These are phyloP conservation scores for Calonectria pseudoturangicola DNA, from an alignment of 2,329 filamentous ascomycete genomes.

Conservation along the genomic window DNA sequence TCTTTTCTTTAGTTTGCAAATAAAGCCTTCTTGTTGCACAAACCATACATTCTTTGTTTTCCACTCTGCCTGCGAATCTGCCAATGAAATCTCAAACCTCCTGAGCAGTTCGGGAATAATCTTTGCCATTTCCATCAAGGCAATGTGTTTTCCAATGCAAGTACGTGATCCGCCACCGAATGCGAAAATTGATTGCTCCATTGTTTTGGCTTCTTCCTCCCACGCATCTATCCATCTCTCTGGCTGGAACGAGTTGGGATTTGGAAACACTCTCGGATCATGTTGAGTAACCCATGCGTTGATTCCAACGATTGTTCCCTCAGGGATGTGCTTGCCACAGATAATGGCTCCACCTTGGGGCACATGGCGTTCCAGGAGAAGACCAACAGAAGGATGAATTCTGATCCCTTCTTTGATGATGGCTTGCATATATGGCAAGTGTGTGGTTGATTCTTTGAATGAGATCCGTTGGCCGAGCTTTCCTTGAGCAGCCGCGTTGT, in stretches of 20 bases:
- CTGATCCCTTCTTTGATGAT: slow-evolving; percentile 71
- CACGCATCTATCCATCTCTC: slow-evolving; percentile 62
- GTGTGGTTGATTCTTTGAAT: slow-evolving; percentile 63
- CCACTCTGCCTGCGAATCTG: slow-evolving; percentile 19
- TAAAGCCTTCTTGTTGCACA: slow-evolving; percentile 33
- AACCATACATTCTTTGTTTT: slow-evolving; percentile 38
- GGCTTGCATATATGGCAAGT: slow-evolving; percentile 71
- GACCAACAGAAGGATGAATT: slow-evolving; percentile 67
- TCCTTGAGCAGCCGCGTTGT: slow-evolving; percentile 32
- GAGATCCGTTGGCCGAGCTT: slow-evolving; percentile 48
- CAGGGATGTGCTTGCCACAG: slow-evolving; percentile 56
- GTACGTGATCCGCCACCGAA: slow-evolving; percentile 64
- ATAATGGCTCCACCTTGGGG: slow-evolving; percentile 65
- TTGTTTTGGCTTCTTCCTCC: slow-evolving; percentile 49
- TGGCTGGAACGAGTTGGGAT: slow-evolving; percentile 60
- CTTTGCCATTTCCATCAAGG: slow-evolving; percentile 61
- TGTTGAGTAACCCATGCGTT: slow-evolving; percentile 60
- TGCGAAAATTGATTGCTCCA: slow-evolving; percentile 55
- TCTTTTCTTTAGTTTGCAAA: slow-evolving; percentile 31
- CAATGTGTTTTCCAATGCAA: slow-evolving; percentile 65
- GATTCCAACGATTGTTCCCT: slow-evolving; percentile 58
- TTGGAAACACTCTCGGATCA: slow-evolving; percentile 56
- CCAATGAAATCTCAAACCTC: slow-evolving; percentile 29
- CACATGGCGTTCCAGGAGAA: slow-evolving; percentile 69
- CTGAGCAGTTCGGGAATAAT: slow-evolving; percentile 30